These are phyloP conservation scores for Piper longum DNA, from an alignment of 164 flowering plant species.

Conservation along the genomic window DNA sequence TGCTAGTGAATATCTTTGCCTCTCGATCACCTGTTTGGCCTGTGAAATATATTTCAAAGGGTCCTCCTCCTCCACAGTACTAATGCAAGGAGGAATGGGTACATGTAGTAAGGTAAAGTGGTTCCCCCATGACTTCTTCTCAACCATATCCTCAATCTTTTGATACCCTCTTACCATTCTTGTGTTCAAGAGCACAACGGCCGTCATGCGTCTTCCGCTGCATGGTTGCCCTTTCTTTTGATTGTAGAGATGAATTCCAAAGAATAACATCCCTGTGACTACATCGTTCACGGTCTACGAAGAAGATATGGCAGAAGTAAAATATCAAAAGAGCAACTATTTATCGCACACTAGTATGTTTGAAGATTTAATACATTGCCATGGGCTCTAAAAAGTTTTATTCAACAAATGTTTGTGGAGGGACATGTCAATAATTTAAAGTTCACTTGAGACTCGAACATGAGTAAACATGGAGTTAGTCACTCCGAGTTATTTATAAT, in stretches of 20 bases:
- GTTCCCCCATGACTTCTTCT: slow-evolving; percentile 28
- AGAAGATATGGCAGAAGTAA: too few relatives aligned
- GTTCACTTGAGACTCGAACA: neutral
- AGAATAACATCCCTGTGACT: slow-evolving; percentile 27
- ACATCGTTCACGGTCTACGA: slow-evolving; percentile 48
- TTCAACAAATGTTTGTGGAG: too few relatives aligned
- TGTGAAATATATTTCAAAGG: slow-evolving; percentile 22
- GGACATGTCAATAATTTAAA: neutral
- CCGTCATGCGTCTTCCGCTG: slow-evolving; percentile 17
- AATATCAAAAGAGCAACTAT: too few relatives aligned
- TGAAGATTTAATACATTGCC: too few relatives aligned
- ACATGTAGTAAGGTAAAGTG: slow-evolving; percentile 14
- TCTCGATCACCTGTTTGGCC: slow-evolving; percentile 19
- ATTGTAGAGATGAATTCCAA: slow-evolving; percentile 43
- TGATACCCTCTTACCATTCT: slow-evolving; percentile 26
- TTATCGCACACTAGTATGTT: too few relatives aligned
- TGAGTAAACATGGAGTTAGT: neutral
- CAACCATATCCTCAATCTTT: slow-evolving; percentile 29
- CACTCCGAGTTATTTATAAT: too few relatives aligned
- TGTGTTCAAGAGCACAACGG: slow-evolving; percentile 41
- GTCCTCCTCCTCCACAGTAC: slow-evolving; percentile 5
- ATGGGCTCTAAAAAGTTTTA: too few relatives aligned
- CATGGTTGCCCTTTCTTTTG: slow-evolving; percentile 9
- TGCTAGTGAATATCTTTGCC: slow-evolving; percentile 21
- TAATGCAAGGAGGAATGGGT: slow-evolving; percentile 4